Evolutionary conservation across 2,329 filamentous ascomycete genomes (phyloP), one percentile per base, ranked within the genome.

Genomic region (Sporothrix inflata): DNA sequence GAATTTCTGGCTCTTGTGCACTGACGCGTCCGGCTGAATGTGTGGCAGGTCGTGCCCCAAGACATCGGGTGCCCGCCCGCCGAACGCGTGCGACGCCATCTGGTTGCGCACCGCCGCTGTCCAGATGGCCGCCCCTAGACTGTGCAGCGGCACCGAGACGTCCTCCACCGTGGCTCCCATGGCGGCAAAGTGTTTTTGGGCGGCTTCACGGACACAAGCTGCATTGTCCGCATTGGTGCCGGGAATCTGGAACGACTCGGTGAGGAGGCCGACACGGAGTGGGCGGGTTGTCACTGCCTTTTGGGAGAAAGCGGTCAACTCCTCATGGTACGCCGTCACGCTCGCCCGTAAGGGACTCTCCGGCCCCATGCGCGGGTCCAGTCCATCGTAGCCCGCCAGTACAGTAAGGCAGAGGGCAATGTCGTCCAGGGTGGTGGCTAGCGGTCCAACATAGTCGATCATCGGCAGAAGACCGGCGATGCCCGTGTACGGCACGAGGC

Each of bases 401-500:
- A 70, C 80, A 0, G 75, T 34, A 4, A 86, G 78, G 14, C 85
- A 75, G 0, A 80, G 49, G 0, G 84, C 84, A 40, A 82, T 79
- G 65, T 86, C 84, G 9, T 79, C 74, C 0, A 86, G 77, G 0
- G 77, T 83, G 7, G 77, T 77, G 0, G 84, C 82, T 78, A 86
- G 83, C 0, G 84, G 84, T 0, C 83, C 83, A 12, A 81, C 77
- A 74, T 85, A 82, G 74, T 86, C 85, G 57, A 83, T 80, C 69
- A 81, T 80, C 0, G 81, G 79, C 65, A 84, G 77, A 53, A 82
- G 73, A 30, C 80, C 76, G 45, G 79, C 79, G 7, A 85, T 83
- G 0, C 84, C 85, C 0, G 84, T 86, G 73, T 86, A 86, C 0
- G 85, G 85, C 1, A 87, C 80, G 2, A 87, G 77, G 0, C 85